Percentiles rank a stretch among this genome's conserved stretches.
phyloP scores from a whole-genome alignment of 305 asterid species.

The Solanum aculeatissimum region DNA sequence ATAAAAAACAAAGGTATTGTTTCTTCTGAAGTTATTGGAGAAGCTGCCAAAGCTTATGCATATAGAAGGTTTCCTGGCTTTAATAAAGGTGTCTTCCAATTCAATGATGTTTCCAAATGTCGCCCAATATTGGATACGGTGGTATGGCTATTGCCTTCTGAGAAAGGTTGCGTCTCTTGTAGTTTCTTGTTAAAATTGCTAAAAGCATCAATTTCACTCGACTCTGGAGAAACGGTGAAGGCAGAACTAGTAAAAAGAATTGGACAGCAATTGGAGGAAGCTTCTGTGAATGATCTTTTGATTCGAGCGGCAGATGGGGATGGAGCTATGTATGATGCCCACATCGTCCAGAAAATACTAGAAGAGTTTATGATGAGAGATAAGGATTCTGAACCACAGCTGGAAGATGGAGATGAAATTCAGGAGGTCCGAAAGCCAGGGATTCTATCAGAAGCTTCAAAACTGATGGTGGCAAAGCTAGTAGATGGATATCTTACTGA shows the following conservation, averaged over 20 bases:
- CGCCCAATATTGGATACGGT: conserved; percentile 50
- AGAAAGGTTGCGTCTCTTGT: conserved; percentile 70
- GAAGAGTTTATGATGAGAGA: conserved; percentile 56
- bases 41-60: conserved; percentile 87
- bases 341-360: conserved; percentile 46
- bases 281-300: conserved; percentile 63
- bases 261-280: conserved; percentile 90
- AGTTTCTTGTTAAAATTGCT: conserved; percentile 79
- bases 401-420: conserved; percentile 42
- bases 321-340: conserved; percentile 38
- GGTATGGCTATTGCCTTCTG: conserved; percentile 66
- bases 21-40: conserved; percentile 68
- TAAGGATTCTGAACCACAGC: conserved; percentile 23
- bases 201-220: conserved; percentile 58
- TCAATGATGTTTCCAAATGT: conserved; percentile 39
- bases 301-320: conserved; percentile 53
- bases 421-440: conserved; percentile 61
- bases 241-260: conserved; percentile 50
- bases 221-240: conserved; percentile 46
- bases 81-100: conserved; percentile 41
- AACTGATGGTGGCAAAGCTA: conserved; percentile 89
- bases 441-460: conserved; percentile 87
- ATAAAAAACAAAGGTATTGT: conserved; percentile 42
- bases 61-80: conserved; percentile 55
- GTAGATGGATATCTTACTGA: conserved; percentile 77